phyloP scores from a whole-genome alignment of 2,329 filamentous ascomycete species.

The Myriosclerotinia curreyana region DNA sequence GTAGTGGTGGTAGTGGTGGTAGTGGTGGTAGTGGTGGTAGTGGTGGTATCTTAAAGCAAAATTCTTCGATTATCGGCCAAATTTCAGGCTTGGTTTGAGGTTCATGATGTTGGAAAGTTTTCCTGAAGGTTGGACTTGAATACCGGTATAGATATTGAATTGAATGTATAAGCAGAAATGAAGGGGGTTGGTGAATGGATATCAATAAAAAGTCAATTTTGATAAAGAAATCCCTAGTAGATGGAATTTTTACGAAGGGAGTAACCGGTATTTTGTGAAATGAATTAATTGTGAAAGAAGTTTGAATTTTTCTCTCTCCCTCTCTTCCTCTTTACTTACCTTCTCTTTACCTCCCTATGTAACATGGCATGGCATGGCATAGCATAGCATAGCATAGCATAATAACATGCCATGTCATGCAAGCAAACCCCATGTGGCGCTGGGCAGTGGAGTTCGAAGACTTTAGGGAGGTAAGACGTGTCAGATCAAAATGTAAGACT shows the following conservation, averaged over 20 bases:
- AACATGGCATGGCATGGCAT: constrained; percentile 18
- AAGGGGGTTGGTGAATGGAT: constrained; percentile 21
- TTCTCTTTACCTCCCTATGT: not conserved
- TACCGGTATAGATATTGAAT: constrained; percentile 15
- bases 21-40: too few species aligned
- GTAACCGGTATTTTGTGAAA: constrained; percentile 1
- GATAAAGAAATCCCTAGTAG: constrained; percentile 12
- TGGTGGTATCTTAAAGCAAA: not conserved
- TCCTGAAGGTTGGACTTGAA: constrained; percentile 1
- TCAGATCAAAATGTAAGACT: too few species aligned
- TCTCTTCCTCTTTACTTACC: not conserved
- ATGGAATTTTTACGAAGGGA: constrained; percentile 6
- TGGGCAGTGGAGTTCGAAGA: constrained; percentile 18
- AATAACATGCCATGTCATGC: constrained; percentile 17
- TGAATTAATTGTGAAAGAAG: constrained; percentile 11
- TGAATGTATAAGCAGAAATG: constrained; percentile 13
- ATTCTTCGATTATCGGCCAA: constrained; percentile 7
- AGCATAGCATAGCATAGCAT: too few species aligned
- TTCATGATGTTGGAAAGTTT: constrained; percentile 18
- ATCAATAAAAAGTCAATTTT: constrained; percentile 9
- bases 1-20: not conserved
- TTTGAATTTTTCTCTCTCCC: not conserved
- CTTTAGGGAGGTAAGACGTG: constrained; percentile 18
- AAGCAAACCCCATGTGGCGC: constrained; percentile 23
- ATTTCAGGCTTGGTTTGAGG: constrained; percentile 7